These are phyloP conservation scores for Pyrrhoderma lamaoense DNA, from an alignment of 1,284 basidiomycete genomes.

Conservation along the genomic window DNA sequence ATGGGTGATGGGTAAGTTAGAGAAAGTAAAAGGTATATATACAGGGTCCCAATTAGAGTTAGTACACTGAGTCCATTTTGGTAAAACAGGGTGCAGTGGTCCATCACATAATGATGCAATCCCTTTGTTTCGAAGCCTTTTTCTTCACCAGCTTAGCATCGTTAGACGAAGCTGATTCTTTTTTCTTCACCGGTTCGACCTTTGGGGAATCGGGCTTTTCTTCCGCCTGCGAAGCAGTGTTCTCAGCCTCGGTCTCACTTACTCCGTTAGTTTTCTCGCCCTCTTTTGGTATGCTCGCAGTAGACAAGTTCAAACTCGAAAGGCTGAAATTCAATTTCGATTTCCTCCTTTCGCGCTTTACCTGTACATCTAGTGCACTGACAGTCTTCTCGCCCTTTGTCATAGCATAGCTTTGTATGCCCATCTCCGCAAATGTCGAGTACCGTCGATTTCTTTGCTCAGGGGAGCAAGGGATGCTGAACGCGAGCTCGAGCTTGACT, in stretches of 20 bases:
- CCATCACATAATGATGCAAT: slow-evolving; percentile 7
- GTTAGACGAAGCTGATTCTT: neutral
- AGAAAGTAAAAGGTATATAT: too few species aligned
- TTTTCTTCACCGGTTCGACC: neutral
- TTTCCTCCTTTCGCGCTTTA: neutral
- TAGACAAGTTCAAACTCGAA: neutral
- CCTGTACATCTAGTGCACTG: neutral
- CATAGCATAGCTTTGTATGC: slow-evolving; percentile 11
- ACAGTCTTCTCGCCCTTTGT: slow-evolving; percentile 9
- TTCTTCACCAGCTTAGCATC: neutral
- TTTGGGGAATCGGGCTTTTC: neutral
- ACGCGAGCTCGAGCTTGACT: neutral
- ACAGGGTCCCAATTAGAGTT: too few species aligned
- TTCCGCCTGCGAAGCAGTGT: neutral
- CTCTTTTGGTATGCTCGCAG: neutral
- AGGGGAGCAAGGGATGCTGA: neutral
- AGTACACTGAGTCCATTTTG: too few species aligned
- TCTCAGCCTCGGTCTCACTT: neutral
- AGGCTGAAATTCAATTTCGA: neutral
- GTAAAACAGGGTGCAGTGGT: too few species aligned
- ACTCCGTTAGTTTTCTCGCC: neutral
- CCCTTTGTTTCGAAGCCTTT: neutral
- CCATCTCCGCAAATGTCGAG: slow-evolving; percentile 14
- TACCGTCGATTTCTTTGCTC: neutral
- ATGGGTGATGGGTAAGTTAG: too few species aligned